Conservation (phyloP, 371 early-diverging fungal species). For the Rhizopus arrhizus region DNA sequence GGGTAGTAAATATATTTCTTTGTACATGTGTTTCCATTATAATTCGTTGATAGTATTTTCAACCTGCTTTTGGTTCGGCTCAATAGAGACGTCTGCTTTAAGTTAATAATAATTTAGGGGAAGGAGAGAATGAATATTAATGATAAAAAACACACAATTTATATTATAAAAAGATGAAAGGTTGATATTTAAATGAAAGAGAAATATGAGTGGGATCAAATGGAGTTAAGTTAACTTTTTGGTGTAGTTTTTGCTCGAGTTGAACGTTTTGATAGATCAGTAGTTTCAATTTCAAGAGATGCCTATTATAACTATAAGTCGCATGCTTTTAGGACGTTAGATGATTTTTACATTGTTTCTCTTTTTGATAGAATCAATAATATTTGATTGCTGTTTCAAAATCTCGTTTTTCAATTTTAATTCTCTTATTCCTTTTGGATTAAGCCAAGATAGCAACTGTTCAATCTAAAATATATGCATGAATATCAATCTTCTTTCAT, state of each 20-base stretch:
- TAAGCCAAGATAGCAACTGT: constrained; percentile 46
- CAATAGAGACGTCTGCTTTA: too few species aligned
- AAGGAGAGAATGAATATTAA: too few species aligned
- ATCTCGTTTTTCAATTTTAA: constrained; percentile 42
- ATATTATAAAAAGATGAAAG: too few species aligned
- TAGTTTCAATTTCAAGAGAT: not conserved
- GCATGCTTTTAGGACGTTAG: not conserved
- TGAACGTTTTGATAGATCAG: not conserved
- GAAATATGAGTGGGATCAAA: too few species aligned
- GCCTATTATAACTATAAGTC: not conserved
- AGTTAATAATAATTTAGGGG: too few species aligned
- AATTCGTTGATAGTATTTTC: too few species aligned
- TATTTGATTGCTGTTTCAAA: constrained; percentile 37
- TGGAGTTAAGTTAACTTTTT: not conserved
- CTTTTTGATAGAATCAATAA: constrained; percentile 46
- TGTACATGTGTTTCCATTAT: too few species aligned
- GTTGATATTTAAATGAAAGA: too few species aligned
- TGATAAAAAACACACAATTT: too few species aligned
- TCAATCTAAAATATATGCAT: constrained; percentile 34
- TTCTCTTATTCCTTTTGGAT: constrained; percentile 51
- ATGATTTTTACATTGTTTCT: constrained; percentile 29
- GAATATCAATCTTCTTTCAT: not conserved
- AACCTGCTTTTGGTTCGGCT: too few species aligned
- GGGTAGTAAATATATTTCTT: too few species aligned
- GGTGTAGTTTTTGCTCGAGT: not conserved